Evolutionary conservation across 2,329 filamentous ascomycete genomes (phyloP).

Genomic region (Penicillium sp.): DNA sequence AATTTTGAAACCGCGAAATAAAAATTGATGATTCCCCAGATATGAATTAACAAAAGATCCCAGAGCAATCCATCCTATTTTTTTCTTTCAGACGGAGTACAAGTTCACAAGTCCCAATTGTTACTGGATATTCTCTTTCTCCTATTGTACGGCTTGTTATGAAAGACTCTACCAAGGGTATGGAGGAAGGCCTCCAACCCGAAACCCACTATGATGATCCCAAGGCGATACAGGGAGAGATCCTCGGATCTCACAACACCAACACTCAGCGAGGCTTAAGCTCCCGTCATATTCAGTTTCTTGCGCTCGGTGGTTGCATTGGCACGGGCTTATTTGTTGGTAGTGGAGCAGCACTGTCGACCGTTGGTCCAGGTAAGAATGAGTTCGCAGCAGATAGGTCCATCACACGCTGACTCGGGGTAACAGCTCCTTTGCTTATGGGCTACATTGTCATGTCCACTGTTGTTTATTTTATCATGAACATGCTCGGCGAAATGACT

Average conservation of each 20-base stretch:
- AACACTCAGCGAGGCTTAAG: slow-evolving; percentile 27
- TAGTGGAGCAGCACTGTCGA: slow-evolving; percentile 50
- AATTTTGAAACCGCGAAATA: neutral
- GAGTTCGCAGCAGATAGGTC: neutral
- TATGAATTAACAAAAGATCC: neutral
- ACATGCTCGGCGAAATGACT: slow-evolving; percentile 58
- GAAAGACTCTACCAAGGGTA: slow-evolving; percentile 4
- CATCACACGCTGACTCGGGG: neutral
- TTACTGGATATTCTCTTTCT: neutral
- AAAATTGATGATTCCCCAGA: neutral
- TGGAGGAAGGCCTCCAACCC: slow-evolving; percentile 3
- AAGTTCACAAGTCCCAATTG: neutral
- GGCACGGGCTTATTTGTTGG: slow-evolving; percentile 59
- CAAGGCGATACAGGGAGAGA: slow-evolving; percentile 10
- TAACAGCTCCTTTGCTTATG: slow-evolving; percentile 38
- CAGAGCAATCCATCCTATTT: neutral
- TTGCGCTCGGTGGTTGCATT: slow-evolving; percentile 38
- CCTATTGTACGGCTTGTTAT: neutral
- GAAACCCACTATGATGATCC: slow-evolving; percentile 5
- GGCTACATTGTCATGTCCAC: slow-evolving; percentile 40
- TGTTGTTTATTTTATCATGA: slow-evolving; percentile 46
- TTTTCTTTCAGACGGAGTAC: neutral
- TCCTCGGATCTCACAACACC: neutral
- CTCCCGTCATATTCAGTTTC: slow-evolving; percentile 33
- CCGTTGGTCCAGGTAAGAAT: slow-evolving; percentile 46